These are phyloP conservation scores for Aspergillus sp. DNA, from an alignment of 2,329 filamentous ascomycete species.

Conservation along the genomic window DNA sequence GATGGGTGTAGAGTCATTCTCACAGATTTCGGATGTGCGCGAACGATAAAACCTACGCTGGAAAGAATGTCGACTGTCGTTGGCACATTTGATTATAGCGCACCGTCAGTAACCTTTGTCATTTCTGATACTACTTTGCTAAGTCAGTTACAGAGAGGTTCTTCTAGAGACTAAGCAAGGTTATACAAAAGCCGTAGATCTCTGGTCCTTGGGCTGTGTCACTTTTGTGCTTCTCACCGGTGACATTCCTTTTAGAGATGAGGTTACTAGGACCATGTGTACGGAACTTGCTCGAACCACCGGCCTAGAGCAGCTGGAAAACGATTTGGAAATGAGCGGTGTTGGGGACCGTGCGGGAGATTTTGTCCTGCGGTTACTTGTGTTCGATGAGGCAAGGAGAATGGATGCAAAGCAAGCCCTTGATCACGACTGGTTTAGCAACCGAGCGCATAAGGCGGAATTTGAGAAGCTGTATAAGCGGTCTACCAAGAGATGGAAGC, in stretches of 20 bases:
- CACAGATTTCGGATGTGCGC: slow-evolving; percentile 61
- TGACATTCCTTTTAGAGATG: slow-evolving; percentile 47
- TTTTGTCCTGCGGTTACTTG: slow-evolving; percentile 54
- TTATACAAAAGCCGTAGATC: slow-evolving; percentile 60
- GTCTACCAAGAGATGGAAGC: slow-evolving; percentile 52
- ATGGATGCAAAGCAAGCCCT: slow-evolving; percentile 56
- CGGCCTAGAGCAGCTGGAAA: slow-evolving; percentile 47
- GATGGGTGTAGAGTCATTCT: slow-evolving; percentile 55
- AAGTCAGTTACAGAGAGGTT: slow-evolving; percentile 24
- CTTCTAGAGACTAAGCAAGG: slow-evolving; percentile 31
- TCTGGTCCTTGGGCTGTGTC: slow-evolving; percentile 63
- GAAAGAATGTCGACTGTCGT: slow-evolving; percentile 55
- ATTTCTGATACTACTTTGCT: neutral
- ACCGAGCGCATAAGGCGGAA: slow-evolving; percentile 46
- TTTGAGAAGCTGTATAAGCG: slow-evolving; percentile 52
- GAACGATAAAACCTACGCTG: slow-evolving; percentile 27
- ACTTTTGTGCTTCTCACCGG: slow-evolving; percentile 54
- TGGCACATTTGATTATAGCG: slow-evolving; percentile 58
- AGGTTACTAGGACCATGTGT: slow-evolving; percentile 24
- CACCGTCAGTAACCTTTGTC: slow-evolving; percentile 50
- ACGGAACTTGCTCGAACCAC: slow-evolving; percentile 35
- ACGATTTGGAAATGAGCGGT: slow-evolving; percentile 42
- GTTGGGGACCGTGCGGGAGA: slow-evolving; percentile 49
- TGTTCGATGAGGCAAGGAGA: slow-evolving; percentile 50
- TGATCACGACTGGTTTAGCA: slow-evolving; percentile 57